Base-by-base conservation (phyloP, 2,329 filamentous ascomycete genomes). In the Pyrenochaeta sp. region DNA sequence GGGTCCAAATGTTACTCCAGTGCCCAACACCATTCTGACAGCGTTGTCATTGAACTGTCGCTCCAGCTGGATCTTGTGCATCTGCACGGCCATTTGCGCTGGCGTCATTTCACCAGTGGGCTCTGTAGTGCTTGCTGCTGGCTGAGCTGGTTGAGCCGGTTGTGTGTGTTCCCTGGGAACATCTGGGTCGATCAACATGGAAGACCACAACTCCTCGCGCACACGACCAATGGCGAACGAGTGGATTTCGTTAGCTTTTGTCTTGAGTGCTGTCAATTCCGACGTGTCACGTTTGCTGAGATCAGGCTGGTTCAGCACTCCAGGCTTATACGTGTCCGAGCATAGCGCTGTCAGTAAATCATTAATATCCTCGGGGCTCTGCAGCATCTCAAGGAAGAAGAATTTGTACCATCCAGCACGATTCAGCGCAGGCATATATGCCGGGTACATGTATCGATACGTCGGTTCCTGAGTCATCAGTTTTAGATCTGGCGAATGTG, bases 371-470 rank as follows among this genome's bases (percentile, higher is more conserved):
- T 65, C 58, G 6, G 63, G 56, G 34, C 61, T 58, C 13, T 60
- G 50, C 43, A 66, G 41, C 39, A 61, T 47, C 24, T 67, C 61
- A 6, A 69, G 51, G 32, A 71, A 68, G 31, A 69, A 58, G 22
- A 61, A 68, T 32, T 69, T 68, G 51, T 69, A 70, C 64, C 65
- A 70, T 2, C 65, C 68, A 7, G 66, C 56, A 4, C 66, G 63
- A 22, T 68, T 70, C 23, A 70, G 51, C 4, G 66, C 68, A 8
- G 68, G 63, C 52, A 69, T 63, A 39, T 71, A 69, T 6, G 49
- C 44, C 9, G 63, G 37, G 32, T 60, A 59, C 0, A 35, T 26
- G 7, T 44, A 20, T 14, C 24, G 51, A 4, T 41, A 35, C 13
- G 53, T 39, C 2, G 51, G 44, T 7, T 44, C 34, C 14, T 55